A percentile compares a stretch with the other conserved stretches of the same genome.
Evolutionary conservation across 2,329 filamentous ascomycete genomes (phyloP).

Genomic region (Magnaporthiopsis poae): DNA sequence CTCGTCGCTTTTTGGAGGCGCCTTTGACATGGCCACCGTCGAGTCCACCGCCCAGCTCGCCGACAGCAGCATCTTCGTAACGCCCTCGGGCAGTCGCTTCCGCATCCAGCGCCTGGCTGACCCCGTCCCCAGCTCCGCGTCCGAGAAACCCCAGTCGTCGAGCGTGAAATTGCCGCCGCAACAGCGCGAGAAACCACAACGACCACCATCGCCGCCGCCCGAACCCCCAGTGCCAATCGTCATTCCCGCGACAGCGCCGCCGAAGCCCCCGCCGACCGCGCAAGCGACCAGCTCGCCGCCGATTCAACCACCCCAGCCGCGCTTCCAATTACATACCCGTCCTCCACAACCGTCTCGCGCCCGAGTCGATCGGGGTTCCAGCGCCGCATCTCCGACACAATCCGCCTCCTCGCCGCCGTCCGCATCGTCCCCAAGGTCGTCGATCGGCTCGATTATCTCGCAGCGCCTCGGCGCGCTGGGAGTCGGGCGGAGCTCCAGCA

Average conservation of each 20-base stretch:
- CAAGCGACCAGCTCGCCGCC: neutral
- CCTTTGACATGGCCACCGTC: constrained; percentile 18
- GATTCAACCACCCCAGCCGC: neutral
- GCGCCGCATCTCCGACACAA: too few relatives aligned
- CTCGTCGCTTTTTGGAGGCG: constrained; percentile 17
- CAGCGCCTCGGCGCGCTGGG: too few relatives aligned
- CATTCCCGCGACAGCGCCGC: neutral
- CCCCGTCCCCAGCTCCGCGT: neutral
- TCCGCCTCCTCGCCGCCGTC: too few relatives aligned
- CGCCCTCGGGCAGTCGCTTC: constrained; percentile 18
- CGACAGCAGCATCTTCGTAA: constrained; percentile 19
- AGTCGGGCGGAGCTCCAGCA: too few relatives aligned
- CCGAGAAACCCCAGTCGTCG: constrained; percentile 3
- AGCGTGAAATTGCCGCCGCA: neutral
- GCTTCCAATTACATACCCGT: neutral
- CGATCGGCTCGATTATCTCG: too few relatives aligned
- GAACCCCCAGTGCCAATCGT: too few relatives aligned
- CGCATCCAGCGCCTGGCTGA: constrained; percentile 16
- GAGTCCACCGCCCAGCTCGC: constrained; percentile 19
- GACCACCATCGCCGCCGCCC: neutral
- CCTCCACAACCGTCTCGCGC: too few relatives aligned
- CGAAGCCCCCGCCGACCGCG: neutral
- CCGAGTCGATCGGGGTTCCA: too few relatives aligned
- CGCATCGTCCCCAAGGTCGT: too few relatives aligned
- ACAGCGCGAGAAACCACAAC: neutral